Evolutionary conservation across 106 monocot species (phyloP), one percentile per base, ranked within the genome.

Genomic region (Xerophyta viscosa): DNA sequence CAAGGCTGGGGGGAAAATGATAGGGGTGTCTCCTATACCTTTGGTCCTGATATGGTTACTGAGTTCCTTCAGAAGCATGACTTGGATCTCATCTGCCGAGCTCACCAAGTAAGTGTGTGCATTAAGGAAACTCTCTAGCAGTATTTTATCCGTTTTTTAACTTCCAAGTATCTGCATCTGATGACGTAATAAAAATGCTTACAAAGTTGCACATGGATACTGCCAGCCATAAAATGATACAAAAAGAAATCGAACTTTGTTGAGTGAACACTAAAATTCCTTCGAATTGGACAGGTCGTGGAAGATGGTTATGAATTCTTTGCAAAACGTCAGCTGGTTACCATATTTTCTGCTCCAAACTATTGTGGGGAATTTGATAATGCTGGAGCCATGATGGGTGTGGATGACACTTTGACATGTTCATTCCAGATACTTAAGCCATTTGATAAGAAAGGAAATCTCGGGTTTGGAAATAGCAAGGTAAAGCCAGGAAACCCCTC

Each of bases 351-450:
- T 42, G 57, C 57, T 15, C 57, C 57, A 27, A 57, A 57, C 13
- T 57, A 57, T 27, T 57, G 57, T 57, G 57, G 57, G 10, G 57
- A 57, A 41, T 57, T 57, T 43, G 57, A 57, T 25, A 57, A 57
- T 57, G 57, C 57, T 39, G 57, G 57, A 39, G 57, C 57, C 39
- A 57, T 57, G 57, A 57, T 57, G 57, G 41, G 57, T 20, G 57
- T 57, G 21, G 57, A 57, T 27, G 57, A 57, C 22, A 57, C 57
- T 15, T 57, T 57, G 41, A 57, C 57, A 2, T 57, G 57, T 57
- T 57, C 57, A 42, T 57, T 57, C 27, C 57, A 57, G 39, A 57
- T 57, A 8, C 41, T 57, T n/a, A 39, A 57, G 17, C 57, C 57
- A 17, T 42, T 41, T n/a, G 57, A 57, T 42, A 57, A 57, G 57